A percentile compares a stretch with the other conserved stretches of the same genome.
Evolutionary conservation across 192 early-diverging fungal species (phyloP).

Genomic region (Coemansia sp.): DNA sequence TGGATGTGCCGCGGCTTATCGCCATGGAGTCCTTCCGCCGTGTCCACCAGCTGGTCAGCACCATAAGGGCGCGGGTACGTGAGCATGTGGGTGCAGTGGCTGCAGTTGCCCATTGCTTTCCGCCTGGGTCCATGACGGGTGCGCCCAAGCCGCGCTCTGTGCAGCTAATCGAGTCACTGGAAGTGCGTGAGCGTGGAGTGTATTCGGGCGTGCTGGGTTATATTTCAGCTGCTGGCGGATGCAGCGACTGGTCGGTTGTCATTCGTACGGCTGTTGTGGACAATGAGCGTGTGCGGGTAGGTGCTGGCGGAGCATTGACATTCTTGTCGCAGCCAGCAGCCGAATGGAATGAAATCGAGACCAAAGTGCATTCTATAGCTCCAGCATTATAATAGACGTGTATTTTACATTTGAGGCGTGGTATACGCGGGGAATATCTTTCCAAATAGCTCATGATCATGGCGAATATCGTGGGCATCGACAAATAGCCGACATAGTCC

Average conservation of each 20-base stretch:
- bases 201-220: conserved; percentile 93
- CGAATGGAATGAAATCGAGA: conserved; percentile 84
- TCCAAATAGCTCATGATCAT: conserved; percentile 24
- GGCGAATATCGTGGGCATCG: conserved; percentile 45
- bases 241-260: conserved; percentile 78
- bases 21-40: conserved; percentile 84
- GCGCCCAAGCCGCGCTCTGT: conserved; percentile 90
- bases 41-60: conserved; percentile 91
- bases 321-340: conserved; percentile 78
- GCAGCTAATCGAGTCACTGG: conserved; percentile 73
- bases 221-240: conserved; percentile 59
- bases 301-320: conserved; percentile 92
- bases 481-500: conserved; percentile 44
- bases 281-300: conserved; percentile 60
- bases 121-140: conserved; percentile 97
- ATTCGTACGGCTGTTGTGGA: conserved; percentile 83
- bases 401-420: conserved; percentile 12
- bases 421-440: conserved; percentile 19
- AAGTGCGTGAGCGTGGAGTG: conserved; percentile 64
- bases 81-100: conserved; percentile 62
- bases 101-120: conserved; percentile 76
- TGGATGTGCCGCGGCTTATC: conserved; percentile 82
- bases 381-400: neutral
- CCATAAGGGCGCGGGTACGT: conserved; percentile 66
- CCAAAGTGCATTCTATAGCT: conserved; percentile 59